Conservation (phyloP, 108 stramenopile genomes). For the Cyclostephanos invisitatus region DNA sequence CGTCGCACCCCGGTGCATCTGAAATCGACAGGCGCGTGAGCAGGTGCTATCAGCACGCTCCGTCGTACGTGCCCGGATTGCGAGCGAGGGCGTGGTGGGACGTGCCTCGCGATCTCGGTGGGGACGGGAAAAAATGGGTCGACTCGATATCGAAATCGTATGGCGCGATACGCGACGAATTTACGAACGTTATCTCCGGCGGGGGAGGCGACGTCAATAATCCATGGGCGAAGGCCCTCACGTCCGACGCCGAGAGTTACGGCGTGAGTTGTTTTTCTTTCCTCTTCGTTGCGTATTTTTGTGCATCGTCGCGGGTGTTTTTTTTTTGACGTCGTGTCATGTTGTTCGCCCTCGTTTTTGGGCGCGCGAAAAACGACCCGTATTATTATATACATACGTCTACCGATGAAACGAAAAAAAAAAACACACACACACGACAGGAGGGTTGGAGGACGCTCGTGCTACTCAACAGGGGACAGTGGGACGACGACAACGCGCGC, state of each 20-base stretch:
- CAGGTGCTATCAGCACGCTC: conserved; percentile 70
- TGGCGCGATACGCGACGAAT: conserved; percentile 75
- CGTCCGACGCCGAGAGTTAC: conserved; percentile 74
- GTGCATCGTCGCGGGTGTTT: conserved; percentile 12
- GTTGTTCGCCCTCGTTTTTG: no score
- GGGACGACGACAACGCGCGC: conserved; percentile 80
- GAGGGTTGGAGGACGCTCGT: conserved; percentile 92
- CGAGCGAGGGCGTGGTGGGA: conserved; percentile 73
- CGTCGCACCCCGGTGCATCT: conserved; percentile 35
- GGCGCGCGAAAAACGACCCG: no score
- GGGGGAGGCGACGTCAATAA: conserved; percentile 77
- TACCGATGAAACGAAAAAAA: no score
- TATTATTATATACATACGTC: no score
- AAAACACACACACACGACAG: not conserved
- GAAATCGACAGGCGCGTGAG: conserved; percentile 33
- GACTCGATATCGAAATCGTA: conserved; percentile 59
- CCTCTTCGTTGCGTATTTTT: not conserved
- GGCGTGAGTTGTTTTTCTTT: conserved; percentile 24
- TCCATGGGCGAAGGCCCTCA: conserved; percentile 83
- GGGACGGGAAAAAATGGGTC: conserved; percentile 47
- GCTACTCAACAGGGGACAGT: conserved; percentile 87
- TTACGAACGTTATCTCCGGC: conserved; percentile 55
- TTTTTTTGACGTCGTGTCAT: no score
- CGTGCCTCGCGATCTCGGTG: not conserved
- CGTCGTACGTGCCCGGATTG: conserved; percentile 81